Base-by-base conservation (phyloP, 441 rosid genomes). In the Adansonia grandidieri region DNA sequence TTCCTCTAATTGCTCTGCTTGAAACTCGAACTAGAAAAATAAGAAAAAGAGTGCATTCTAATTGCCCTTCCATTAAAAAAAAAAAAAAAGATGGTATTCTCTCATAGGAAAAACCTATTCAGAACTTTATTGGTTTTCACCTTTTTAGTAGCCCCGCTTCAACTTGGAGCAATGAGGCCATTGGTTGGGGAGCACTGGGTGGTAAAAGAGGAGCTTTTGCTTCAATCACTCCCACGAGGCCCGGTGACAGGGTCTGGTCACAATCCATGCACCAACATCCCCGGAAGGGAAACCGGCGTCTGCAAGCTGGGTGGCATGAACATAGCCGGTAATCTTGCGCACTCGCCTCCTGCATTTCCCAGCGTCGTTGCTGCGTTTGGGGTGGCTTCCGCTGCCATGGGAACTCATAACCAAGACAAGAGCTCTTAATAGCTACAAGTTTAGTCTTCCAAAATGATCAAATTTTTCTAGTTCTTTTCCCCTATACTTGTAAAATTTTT, bases 131-230 rank as follows among this genome's bases (percentile, higher is more conserved):
- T 85, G 19, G 51, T 81, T 75, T 50, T 78, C 32, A 74, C 42
- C 48, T 53, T 78, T 42, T 40, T 88, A n/a, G 74, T 74, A 44
- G 79, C 76, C 37, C 83, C 60, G 58, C 20, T 78, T 14, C 87
- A 84, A 48, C 82, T 81, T 17, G 83, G 82, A 83, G 76, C 86
- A 79, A 74, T 74, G 82, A 60, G 77, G 73, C 77, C 44, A 51
- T 24, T 78, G n/a, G 65, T 14, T 37, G 79, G 20, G 32, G 64
- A 53, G 24, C 71, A 5, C 0, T 75, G 57, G 70, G 66, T 45
- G 20, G 69, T 5, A 5, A 61, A 47, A 32, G 48, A 77, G 42
- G 50, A 58, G 56, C 65, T 79, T 22, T 20, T 72, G 48, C 9
- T 79, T 54, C 81, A 53, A 50, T 73, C 77, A 3, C 81, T 79